Conservation (phyloP, 1,284 basidiomycete species). For the Ceratobasidium sp. region DNA sequence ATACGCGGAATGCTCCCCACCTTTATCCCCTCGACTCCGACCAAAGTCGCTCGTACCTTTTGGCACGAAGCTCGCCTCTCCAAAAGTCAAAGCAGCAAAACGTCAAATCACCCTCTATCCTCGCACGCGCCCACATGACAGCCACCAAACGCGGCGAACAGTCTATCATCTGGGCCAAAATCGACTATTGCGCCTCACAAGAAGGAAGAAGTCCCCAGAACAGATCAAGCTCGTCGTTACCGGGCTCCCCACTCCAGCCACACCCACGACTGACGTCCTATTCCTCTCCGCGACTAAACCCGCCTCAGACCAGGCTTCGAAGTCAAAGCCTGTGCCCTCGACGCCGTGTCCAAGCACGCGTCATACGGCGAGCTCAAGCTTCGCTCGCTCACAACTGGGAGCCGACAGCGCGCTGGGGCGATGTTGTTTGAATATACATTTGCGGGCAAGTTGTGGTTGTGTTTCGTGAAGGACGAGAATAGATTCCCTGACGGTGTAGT, state of each 20-base stretch:
- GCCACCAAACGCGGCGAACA: conserved; percentile 70
- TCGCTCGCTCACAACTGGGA: conserved; percentile 79
- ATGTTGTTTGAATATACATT: conserved; percentile 84
- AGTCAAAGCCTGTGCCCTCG: conserved; percentile 54
- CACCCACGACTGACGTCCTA: conserved; percentile 48
- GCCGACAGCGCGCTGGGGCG: conserved; percentile 76
- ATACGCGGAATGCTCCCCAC: conserved; percentile 66
- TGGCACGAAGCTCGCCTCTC: conserved; percentile 80
- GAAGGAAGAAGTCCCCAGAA: conserved; percentile 60
- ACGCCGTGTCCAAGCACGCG: conserved; percentile 77
- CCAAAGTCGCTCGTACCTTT: conserved; percentile 61
- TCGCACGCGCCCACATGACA: conserved; percentile 72
- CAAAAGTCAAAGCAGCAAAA: conserved; percentile 72
- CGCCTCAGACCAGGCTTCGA: conserved; percentile 23
- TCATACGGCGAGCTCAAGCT: conserved; percentile 67
- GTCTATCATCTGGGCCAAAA: conserved; percentile 73
- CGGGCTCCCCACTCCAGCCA: conserved; percentile 53
- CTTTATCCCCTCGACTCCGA: conserved; percentile 65
- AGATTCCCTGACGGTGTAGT: conserved; percentile 73
- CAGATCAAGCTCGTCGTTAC: conserved; percentile 51
- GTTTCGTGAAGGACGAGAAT: conserved; percentile 78
- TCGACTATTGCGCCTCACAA: conserved; percentile 66
- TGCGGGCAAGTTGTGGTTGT: conserved; percentile 76
- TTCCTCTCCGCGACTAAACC: conserved; percentile 6
- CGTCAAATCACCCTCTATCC: conserved; percentile 72